Conservation (phyloP, 2,329 filamentous ascomycete species). For the Venturia oleaginea region DNA sequence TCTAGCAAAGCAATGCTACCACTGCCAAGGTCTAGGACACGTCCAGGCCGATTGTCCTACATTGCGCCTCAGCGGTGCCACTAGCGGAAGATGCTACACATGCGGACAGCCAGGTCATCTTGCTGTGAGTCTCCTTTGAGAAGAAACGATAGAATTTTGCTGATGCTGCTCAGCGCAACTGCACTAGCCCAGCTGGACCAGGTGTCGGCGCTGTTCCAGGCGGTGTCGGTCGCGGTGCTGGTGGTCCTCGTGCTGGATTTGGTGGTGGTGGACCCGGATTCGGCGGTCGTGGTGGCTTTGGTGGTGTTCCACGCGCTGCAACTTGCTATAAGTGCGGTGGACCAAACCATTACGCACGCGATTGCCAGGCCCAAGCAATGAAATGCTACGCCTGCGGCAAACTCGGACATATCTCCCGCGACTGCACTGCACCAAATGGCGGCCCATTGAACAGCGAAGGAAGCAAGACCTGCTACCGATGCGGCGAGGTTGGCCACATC, state of each 20-base stretch:
- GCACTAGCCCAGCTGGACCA: constrained; percentile 59
- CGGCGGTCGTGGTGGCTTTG: constrained; percentile 66
- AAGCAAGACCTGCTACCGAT: constrained; percentile 98
- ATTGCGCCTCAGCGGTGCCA: constrained; percentile 75
- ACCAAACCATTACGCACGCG: constrained; percentile 95
- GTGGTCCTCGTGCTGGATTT: constrained; percentile 63
- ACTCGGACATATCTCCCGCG: constrained; percentile 84
- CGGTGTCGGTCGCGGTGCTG: constrained; percentile 50
- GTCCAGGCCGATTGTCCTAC: constrained; percentile 99
- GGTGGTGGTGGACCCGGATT: constrained; percentile 48
- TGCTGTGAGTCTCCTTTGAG: constrained; percentile 51
- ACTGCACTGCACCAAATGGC: constrained; percentile 95
- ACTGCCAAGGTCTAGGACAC: constrained; percentile 96
- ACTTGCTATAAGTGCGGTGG: constrained; percentile 66
- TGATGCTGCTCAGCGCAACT: constrained; percentile 55
- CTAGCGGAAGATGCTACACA: constrained; percentile 88
- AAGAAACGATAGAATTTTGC: not conserved
- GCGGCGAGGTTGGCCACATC: constrained; percentile 91
- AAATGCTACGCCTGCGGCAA: constrained; percentile 98
- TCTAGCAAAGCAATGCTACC: constrained; percentile 95
- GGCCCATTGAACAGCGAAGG: constrained; percentile 90
- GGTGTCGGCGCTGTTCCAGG: constrained; percentile 16
- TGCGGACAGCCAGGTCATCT: constrained; percentile 90
- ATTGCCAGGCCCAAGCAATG: constrained; percentile 97
- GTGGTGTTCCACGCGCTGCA: constrained; percentile 54